Base-by-base conservation (phyloP, 306 rosid genomes). In the Rosa persica region DNA sequence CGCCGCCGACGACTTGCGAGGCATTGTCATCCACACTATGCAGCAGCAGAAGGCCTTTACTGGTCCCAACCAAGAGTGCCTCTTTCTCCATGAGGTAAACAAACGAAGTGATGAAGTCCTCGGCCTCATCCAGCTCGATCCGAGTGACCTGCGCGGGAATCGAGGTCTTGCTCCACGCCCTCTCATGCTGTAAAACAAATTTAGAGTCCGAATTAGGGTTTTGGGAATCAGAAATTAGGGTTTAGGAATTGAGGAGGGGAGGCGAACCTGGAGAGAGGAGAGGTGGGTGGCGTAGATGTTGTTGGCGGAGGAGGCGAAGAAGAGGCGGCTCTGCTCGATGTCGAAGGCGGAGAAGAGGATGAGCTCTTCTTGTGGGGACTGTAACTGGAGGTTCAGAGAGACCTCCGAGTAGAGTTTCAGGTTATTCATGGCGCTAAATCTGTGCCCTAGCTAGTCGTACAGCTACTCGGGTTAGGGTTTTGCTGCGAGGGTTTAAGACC, bases 31-130 rank as follows among this genome's bases (percentile, higher is more conserved):
- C 97, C 61, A 91, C 93, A 51, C 67, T 81, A 40, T 85, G 85
- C 38, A 93, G 88, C 85, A 95, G 77, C 81, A 95, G 82, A 80
- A 85, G 82, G 12, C 98, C 99, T 34, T 46, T 70, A 0, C 81
- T 75, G 44, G 99, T 95, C 80, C 99, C 99, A 55, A 95, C 73
- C 65, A 95, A 83, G 72, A 95, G 76, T 3, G 98, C 89, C 78
- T 93, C 99, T 74, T 95, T 95, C 96, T 95, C 99, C 97, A 95
- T 91, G 39, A 93, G 77, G 79, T 89, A 95, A 72, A 89, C 93
- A 74, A 95, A 90, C 10, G 97, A 87, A 27, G 97, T 93, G 74
- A 95, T 83, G 39, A 6, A 38, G 27, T 95, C 98, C 67, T 83
- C 90, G 0, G 87, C 88, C 52, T 93, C 68, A 3, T 62, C 93